Base-by-base conservation (phyloP, 768 basidiomycete genomes). In the Mrakia gelida region DNA sequence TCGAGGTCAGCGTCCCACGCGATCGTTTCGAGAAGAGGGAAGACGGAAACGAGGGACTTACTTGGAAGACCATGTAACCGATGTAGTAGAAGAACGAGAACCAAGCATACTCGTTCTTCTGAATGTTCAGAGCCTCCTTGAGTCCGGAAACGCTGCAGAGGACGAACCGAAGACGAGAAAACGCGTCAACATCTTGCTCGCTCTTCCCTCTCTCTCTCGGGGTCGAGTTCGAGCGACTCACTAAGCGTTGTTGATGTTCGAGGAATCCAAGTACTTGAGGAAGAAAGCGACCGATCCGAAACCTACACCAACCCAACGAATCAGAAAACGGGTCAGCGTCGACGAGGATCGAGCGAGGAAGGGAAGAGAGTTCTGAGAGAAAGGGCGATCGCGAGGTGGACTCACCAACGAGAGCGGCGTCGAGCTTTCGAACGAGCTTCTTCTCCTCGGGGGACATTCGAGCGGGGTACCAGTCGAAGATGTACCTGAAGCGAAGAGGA, bases 191-290 rank as follows among this genome's bases (percentile, higher is more conserved):
- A 7, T 38, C 45, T 11, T 45, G 45, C 45, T 26, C 38, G 2
- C 49, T 9, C 4, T 52, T 52, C 49, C 18, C 18, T 2, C 38
- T 41, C 18, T 13, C 8, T 4, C 13, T 21, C 18, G 0, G 28
- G 5, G 5, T 6, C 16, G n/a, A n/a, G 0, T 38, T 10, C 28
- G 23, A 23, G 2, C 21, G 32, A 52, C 28, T 56, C 52, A 52
- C 28, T 56, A 73, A 34, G 52, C 72, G 62, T 61, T 75, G 74
- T 75, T 65, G 74, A 65, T 65, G 45, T 65, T 61, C 23, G 65
- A 68, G 16, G 41, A 41, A 23, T 76, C 75, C 10, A 76, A 41
- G 75, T 76, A 76, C 75, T 76, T 76, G 67, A 76, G 70, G 75
- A 76, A 76, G 56, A 76, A 76, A 52, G 75, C 45, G n/a, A 72